Percentiles rank a stretch among this genome's conserved stretches.
Conservation (phyloP, 768 basidiomycete genomes). For the Boletus pseudo-olivaceus region DNA sequence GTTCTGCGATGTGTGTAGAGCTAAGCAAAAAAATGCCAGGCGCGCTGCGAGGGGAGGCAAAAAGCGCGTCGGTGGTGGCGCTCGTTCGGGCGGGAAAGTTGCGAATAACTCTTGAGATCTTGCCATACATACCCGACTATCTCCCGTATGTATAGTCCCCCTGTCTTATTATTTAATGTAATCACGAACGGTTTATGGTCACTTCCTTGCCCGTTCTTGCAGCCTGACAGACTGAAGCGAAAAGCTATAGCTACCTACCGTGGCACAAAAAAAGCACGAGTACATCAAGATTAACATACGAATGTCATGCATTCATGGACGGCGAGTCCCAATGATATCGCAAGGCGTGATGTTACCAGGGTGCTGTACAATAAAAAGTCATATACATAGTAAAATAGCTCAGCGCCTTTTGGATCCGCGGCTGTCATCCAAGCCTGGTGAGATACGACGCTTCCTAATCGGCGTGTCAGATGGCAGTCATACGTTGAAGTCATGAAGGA, state of each 20-base stretch:
- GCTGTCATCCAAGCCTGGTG: slow-evolving; percentile 65
- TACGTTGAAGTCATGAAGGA: background rate
- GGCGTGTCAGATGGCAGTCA: slow-evolving; percentile 1
- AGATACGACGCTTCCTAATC: slow-evolving; percentile 67
- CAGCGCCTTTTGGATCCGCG: slow-evolving; percentile 71
- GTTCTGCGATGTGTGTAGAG: slow-evolving; percentile 69
- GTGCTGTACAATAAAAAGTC: slow-evolving; percentile 26
- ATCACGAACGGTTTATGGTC: slow-evolving; percentile 3
- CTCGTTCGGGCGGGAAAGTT: slow-evolving; percentile 29
- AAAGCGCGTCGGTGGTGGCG: slow-evolving; percentile 41
- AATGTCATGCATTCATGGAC: background rate
- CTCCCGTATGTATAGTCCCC: slow-evolving; percentile 13
- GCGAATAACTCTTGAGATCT: slow-evolving; percentile 28
- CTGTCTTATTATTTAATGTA: slow-evolving; percentile 25
- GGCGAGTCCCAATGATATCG: background rate
- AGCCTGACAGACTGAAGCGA: background rate
- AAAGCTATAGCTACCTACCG: background rate
- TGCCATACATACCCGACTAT: background rate
- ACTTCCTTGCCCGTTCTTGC: no score
- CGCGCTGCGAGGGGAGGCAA: slow-evolving; percentile 53
- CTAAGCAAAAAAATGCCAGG: slow-evolving; percentile 47
- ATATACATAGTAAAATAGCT: slow-evolving; percentile 34
- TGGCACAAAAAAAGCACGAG: background rate
- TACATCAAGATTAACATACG: background rate
- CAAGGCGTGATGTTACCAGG: slow-evolving; percentile 10